phyloP scores from a whole-genome alignment of 2,329 filamentous ascomycete genomes.

The Cladophialophora chaetospira region DNA sequence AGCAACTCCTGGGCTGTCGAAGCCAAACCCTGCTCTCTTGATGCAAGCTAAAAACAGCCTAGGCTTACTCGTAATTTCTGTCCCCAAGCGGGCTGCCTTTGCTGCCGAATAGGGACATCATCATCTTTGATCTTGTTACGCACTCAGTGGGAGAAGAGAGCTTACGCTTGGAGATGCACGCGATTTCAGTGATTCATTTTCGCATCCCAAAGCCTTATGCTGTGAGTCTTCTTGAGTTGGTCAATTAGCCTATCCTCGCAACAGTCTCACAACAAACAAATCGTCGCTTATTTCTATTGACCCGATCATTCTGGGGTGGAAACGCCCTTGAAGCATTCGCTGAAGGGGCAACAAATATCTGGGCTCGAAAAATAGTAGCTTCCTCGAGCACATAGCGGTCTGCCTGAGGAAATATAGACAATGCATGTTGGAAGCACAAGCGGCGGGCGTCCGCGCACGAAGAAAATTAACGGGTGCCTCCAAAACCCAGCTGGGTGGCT shows the following conservation, averaged over 20 bases:
- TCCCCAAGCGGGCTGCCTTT: conserved; percentile 1
- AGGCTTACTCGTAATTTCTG: conserved; percentile 12
- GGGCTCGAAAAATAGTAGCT: too few relatives aligned
- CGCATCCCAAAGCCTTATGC: background rate
- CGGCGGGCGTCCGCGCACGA: background rate
- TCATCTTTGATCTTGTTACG: background rate
- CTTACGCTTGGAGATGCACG: background rate
- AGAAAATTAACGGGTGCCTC: conserved; percentile 10
- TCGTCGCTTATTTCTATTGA: conserved; percentile 14
- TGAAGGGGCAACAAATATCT: too few relatives aligned
- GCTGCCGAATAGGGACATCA: conserved; percentile 11
- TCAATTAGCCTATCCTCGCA: background rate
- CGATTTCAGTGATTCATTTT: background rate
- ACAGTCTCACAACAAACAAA: conserved; percentile 4
- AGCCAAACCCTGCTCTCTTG: conserved; percentile 18
- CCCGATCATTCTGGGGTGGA: too few relatives aligned
- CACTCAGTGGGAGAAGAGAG: background rate
- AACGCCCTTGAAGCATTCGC: too few relatives aligned
- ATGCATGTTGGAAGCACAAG: background rate
- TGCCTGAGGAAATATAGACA: too few relatives aligned
- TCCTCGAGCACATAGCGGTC: too few relatives aligned
- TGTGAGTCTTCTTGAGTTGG: background rate
- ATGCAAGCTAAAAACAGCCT: conserved; percentile 24
- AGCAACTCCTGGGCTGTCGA: conserved; percentile 19
- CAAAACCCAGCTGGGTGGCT: conserved; percentile 8